Evolutionary conservation across 2,329 filamentous ascomycete species (phyloP).

Genomic region (Penicillium decumbens): DNA sequence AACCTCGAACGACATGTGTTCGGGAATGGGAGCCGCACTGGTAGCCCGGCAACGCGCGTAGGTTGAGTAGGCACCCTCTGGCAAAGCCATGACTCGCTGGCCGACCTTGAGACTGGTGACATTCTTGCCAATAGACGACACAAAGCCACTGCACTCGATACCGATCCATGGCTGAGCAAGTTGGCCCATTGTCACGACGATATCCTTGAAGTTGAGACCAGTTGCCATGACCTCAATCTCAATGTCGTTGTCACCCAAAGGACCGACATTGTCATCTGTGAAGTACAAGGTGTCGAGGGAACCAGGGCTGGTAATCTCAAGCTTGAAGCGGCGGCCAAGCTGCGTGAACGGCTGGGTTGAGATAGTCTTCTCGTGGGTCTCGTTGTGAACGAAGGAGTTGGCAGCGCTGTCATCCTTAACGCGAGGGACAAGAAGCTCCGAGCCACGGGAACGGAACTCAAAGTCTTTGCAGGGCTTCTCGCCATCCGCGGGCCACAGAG

Average conservation of each 20-base stretch:
- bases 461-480: slow-evolving; percentile 14
- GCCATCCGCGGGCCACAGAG: slow-evolving; percentile 17
- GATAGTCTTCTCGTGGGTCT: slow-evolving; percentile 21
- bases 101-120: slow-evolving; percentile 29
- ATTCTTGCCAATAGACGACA: slow-evolving; percentile 29
- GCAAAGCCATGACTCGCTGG: slow-evolving; percentile 33
- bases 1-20: slow-evolving; percentile 19
- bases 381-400: slow-evolving; percentile 24
- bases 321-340: slow-evolving; percentile 19
- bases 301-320: slow-evolving; percentile 22
- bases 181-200: slow-evolving; percentile 37
- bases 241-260: slow-evolving; percentile 24
- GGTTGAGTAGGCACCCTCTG: slow-evolving; percentile 29
- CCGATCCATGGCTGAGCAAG: slow-evolving; percentile 29
- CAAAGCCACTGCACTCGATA: slow-evolving; percentile 33
- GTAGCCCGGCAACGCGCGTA: slow-evolving; percentile 26
- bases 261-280: slow-evolving; percentile 15
- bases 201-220: slow-evolving; percentile 36
- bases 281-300: slow-evolving; percentile 25
- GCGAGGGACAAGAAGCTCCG: slow-evolving; percentile 20
- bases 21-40: slow-evolving; percentile 19
- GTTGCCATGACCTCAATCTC: slow-evolving; percentile 36
- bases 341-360: slow-evolving; percentile 23
- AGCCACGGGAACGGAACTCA: slow-evolving; percentile 20
- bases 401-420: slow-evolving; percentile 16